Evolutionary conservation across 148 eudicot species (phyloP).

Genomic region (Silene conica): DNA sequence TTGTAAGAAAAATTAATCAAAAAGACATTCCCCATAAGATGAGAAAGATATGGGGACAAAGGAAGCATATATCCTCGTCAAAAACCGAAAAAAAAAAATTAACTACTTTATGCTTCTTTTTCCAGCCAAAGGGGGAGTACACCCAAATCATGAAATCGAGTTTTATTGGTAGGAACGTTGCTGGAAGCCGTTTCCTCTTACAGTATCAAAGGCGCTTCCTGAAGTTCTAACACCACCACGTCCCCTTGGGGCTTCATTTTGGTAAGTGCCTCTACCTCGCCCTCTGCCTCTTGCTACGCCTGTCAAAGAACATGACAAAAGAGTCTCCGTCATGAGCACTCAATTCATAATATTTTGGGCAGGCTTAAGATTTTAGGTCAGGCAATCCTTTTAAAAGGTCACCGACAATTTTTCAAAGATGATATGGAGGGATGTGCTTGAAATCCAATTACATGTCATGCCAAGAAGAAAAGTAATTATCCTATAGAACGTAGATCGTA

Average conservation of each 20-base stretch:
- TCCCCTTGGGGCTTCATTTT: constrained; percentile 25
- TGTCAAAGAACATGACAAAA: constrained; percentile 17
- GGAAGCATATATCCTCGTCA: not conserved
- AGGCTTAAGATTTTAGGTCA: no score
- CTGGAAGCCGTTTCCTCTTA: constrained; percentile 50
- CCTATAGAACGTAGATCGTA: no score
- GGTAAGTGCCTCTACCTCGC: constrained; percentile 33
- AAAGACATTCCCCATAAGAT: constrained; percentile 15
- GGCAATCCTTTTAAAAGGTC: no score
- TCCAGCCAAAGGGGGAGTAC: not conserved
- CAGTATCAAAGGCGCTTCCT: constrained; percentile 28
- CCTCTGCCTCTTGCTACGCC: constrained; percentile 61
- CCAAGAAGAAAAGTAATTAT: no score
- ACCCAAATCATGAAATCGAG: no score
- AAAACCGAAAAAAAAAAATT: not conserved
- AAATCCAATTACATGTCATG: no score
- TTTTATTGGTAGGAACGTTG: constrained; percentile 22
- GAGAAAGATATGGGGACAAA: constrained; percentile 23
- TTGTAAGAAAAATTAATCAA: not conserved
- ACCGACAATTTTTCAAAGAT: no score
- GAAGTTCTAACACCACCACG: constrained; percentile 50
- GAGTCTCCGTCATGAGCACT: not conserved
- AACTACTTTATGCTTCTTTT: constrained; percentile 25
- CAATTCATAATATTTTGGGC: no score
- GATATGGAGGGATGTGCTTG: no score